Percentiles rank a stretch among this genome's conserved stretches.
Conservation (phyloP, 1,284 basidiomycete genomes). For the Hypsizygus ulmarius region DNA sequence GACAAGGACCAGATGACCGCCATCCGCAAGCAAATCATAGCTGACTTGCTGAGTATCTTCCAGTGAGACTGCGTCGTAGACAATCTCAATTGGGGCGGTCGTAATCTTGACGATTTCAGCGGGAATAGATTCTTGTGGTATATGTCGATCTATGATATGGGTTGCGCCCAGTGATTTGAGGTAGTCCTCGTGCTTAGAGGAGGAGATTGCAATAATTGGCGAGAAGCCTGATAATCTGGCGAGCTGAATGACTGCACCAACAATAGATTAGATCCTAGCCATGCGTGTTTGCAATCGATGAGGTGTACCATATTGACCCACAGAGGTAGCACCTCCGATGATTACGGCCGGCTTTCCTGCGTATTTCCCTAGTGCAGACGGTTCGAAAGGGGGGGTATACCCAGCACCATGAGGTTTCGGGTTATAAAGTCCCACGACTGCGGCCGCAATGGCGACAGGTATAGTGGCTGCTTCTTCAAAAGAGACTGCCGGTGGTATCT, state of each 20-base stretch:
- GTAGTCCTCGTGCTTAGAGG: constrained; percentile 37
- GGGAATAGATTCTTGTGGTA: constrained; percentile 25
- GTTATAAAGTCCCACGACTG: constrained; percentile 25
- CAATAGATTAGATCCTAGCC: background rate
- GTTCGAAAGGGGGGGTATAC: constrained; percentile 21
- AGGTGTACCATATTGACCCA: constrained; percentile 17
- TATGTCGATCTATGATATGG: constrained; percentile 45
- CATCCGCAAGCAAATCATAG: constrained; percentile 14
- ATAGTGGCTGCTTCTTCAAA: constrained; percentile 32
- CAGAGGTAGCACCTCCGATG: constrained; percentile 15
- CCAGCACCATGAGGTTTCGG: constrained; percentile 17
- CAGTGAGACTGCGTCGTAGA: constrained; percentile 34
- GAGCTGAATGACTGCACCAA: constrained; percentile 46
- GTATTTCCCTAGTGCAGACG: constrained; percentile 11
- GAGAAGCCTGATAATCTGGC: constrained; percentile 51
- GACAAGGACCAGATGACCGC: constrained; percentile 14
- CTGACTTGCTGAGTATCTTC: constrained; percentile 16
- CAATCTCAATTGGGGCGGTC: constrained; percentile 30
- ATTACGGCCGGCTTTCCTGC: constrained; percentile 19
- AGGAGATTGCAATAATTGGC: constrained; percentile 54
- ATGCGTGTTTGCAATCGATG: too few relatives aligned
- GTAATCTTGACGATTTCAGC: constrained; percentile 30
- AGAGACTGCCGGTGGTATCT: constrained; percentile 30
- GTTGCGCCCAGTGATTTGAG: constrained; percentile 55
- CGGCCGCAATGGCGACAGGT: constrained; percentile 28